Percentiles rank a stretch among this genome's conserved stretches.
phyloP scores from a whole-genome alignment of 2,329 filamentous ascomycete genomes.

The Ramularia collo-cygni region DNA sequence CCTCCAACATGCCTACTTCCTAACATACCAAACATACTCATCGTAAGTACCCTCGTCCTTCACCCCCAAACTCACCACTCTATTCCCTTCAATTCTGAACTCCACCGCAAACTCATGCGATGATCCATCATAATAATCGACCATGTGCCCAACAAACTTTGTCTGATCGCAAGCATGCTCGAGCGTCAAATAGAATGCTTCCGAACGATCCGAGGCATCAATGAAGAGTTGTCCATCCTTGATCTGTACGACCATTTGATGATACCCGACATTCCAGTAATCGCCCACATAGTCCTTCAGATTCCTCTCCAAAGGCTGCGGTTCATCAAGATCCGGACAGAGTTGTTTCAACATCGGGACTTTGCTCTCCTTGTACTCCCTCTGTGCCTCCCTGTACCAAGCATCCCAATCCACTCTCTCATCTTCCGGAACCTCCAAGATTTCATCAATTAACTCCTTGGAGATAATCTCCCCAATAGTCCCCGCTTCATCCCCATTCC shows the following conservation, averaged over 20 bases:
- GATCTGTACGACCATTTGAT: slow-evolving; percentile 20
- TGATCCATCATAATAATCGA: slow-evolving; percentile 9
- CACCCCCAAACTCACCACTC: neutral
- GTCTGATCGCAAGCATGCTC: slow-evolving; percentile 26
- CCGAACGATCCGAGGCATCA: slow-evolving; percentile 30
- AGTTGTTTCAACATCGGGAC: slow-evolving; percentile 9
- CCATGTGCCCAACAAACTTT: slow-evolving; percentile 23
- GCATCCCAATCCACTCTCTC: slow-evolving; percentile 18
- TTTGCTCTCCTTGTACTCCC: slow-evolving; percentile 4
- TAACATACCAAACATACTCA: neutral
- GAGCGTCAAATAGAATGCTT: slow-evolving; percentile 27
- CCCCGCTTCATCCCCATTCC: slow-evolving; percentile 20
- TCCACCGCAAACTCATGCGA: slow-evolving; percentile 14
- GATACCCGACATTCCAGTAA: slow-evolving; percentile 27
- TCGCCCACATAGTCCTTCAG: slow-evolving; percentile 21
- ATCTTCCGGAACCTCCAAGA: slow-evolving; percentile 14
- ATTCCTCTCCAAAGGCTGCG: slow-evolving; percentile 11
- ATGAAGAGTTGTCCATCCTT: slow-evolving; percentile 26
- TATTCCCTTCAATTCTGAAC: slow-evolving; percentile 8
- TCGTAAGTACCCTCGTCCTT: neutral
- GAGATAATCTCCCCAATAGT: slow-evolving; percentile 12
- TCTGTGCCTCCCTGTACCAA: slow-evolving; percentile 1
- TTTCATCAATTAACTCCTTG: slow-evolving; percentile 23
- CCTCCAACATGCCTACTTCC: too few species aligned
- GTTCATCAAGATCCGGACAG: slow-evolving; percentile 6